Percentiles rank a stretch among this genome's conserved stretches.
These are phyloP conservation scores for Nothomitra cinnamomea DNA, from an alignment of 2,329 filamentous ascomycete species.

Conservation along the genomic window DNA sequence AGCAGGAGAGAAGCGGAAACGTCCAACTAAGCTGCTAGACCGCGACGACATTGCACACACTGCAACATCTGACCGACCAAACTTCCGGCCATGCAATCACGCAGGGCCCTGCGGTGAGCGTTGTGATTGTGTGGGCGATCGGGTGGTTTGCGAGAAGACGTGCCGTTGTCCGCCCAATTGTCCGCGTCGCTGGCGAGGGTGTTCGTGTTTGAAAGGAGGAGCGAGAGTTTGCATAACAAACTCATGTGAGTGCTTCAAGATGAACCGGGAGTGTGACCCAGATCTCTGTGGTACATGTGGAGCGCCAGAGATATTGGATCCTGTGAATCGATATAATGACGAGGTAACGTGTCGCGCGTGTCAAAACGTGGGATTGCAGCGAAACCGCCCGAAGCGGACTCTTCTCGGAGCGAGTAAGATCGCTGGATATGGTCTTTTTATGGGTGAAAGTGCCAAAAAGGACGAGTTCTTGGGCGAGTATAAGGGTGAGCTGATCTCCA, in stretches of 20 bases:
- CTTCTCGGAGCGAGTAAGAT: slow-evolving; percentile 55
- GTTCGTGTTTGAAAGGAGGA: slow-evolving; percentile 43
- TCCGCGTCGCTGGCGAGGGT: slow-evolving; percentile 48
- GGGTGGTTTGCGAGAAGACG: slow-evolving; percentile 54
- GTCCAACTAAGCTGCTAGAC: neutral
- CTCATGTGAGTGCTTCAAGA: slow-evolving; percentile 49
- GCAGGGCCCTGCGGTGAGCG: slow-evolving; percentile 46
- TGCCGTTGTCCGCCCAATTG: slow-evolving; percentile 48
- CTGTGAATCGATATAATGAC: slow-evolving; percentile 44
- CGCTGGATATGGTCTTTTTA: slow-evolving; percentile 60
- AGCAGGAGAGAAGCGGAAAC: neutral
- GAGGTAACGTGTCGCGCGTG: slow-evolving; percentile 42
- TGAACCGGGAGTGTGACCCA: slow-evolving; percentile 68
- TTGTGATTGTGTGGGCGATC: slow-evolving; percentile 45
- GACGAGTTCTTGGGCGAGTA: slow-evolving; percentile 72
- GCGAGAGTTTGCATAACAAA: slow-evolving; percentile 32
- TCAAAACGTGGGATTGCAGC: slow-evolving; percentile 56
- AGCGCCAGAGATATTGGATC: slow-evolving; percentile 49
- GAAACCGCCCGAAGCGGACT: slow-evolving; percentile 46
- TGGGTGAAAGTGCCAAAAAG: slow-evolving; percentile 46
- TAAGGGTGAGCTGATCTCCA: slow-evolving; percentile 57
- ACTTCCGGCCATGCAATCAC: slow-evolving; percentile 49
- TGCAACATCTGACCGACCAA: neutral
- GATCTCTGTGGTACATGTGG: slow-evolving; percentile 58
- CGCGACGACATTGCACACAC: neutral